These are phyloP conservation scores for Persicaria maculosa DNA, from an alignment of 148 eudicot species.

Conservation along the genomic window DNA sequence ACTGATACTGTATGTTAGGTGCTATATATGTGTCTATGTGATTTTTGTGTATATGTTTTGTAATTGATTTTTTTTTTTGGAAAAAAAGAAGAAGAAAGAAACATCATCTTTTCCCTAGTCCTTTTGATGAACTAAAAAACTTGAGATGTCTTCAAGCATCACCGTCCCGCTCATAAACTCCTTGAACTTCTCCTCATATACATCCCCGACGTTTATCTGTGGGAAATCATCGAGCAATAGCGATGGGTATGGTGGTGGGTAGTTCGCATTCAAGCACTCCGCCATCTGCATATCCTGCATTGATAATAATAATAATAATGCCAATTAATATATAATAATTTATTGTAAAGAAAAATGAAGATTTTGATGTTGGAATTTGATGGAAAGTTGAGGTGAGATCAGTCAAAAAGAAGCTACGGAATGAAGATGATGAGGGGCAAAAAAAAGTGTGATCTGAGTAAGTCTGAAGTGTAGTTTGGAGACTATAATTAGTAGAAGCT, in stretches of 20 bases:
- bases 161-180: constrained; percentile 1
- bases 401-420: constrained; percentile 5
- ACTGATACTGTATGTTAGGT: not conserved
- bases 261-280: constrained; percentile 5
- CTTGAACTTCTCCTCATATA: constrained; percentile 7
- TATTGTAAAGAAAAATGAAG: not conserved
- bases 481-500: not conserved
- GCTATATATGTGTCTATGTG: not conserved
- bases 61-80: not conserved
- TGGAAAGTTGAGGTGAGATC: not conserved
- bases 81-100: not conserved
- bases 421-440: not conserved
- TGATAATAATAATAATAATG: not conserved
- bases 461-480: not conserved
- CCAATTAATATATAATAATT: too few species aligned
- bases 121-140: not conserved
- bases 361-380: not conserved
- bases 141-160: constrained; percentile 3
- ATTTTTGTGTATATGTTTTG: not conserved
- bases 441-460: not conserved
- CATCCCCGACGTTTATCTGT: not conserved
- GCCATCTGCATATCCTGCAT: constrained; percentile 12
- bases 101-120: not conserved
- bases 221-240: constrained; percentile 13
- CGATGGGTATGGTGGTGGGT: constrained; percentile 1